phyloP scores from a whole-genome alignment of 169 alveolate species.

The Eimeria praecox region DNA sequence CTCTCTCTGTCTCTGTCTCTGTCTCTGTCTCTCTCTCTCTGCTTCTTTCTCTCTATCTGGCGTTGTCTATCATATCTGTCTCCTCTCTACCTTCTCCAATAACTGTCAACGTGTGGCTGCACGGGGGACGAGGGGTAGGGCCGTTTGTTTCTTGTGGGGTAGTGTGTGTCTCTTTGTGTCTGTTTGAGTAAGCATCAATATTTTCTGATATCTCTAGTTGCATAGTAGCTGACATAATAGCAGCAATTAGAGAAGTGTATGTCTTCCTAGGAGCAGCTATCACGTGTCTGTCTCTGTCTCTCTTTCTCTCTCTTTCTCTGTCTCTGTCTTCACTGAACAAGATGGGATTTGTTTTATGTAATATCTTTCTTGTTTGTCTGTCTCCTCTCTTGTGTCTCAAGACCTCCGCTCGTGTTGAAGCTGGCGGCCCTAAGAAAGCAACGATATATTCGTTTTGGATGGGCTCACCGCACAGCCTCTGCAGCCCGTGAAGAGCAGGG shows the following conservation, averaged over 20 bases:
- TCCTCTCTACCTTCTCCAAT: not conserved
- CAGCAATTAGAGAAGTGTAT: not conserved
- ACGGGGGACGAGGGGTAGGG: no score
- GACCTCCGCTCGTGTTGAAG: slow-evolving; percentile 55
- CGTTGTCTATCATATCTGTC: not conserved
- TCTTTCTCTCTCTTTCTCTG: not conserved
- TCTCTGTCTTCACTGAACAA: not conserved
- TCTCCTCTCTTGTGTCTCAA: not conserved
- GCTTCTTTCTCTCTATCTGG: not conserved
- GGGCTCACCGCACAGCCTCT: slow-evolving; percentile 58
- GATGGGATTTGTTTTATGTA: not conserved
- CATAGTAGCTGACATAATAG: not conserved
- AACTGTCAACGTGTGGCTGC: no score
- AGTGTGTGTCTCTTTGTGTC: not conserved
- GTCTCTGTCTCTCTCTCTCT: not conserved
- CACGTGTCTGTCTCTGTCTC: not conserved
- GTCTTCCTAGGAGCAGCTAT: not conserved
- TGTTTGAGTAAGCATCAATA: no score
- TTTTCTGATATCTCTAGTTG: not conserved
- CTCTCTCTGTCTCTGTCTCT: not conserved
- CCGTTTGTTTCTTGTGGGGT: no score
- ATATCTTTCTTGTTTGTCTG: not conserved
- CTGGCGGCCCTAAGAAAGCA: slow-evolving; percentile 43
- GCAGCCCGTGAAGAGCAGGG: slow-evolving; percentile 13
- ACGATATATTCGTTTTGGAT: slow-evolving; percentile 60